Evolutionary conservation across 1,284 basidiomycete species (phyloP), one percentile per base, ranked within the genome.

Genomic region (Rhodotorula mucilaginosa): DNA sequence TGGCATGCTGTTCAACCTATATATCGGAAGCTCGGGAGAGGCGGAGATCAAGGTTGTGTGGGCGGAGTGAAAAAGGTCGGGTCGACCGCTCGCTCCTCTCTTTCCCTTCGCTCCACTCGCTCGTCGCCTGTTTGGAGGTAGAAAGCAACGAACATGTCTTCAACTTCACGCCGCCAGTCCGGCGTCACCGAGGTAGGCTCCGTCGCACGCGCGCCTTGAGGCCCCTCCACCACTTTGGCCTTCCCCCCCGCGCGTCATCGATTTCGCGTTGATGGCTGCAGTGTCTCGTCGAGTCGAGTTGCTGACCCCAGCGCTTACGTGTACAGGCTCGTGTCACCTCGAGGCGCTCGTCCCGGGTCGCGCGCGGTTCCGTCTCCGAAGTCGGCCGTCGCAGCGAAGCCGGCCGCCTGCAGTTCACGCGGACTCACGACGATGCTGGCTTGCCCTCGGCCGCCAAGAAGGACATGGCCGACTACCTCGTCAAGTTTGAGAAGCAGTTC

Each of bases 401-500:
- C 18, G 71, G 71, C 51, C 68, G 67, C 59, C 59, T 69, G 21
- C 61, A 67, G 47, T 73, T 73, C 59, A 65, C 59, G 26, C 51
- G 63, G 47, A 68, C 63, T 51, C 61, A 69, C 44, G 61, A 65
- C 44, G 68, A 69, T 52, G 46, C 67, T 44, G 44, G 34, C 13
- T 58, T 58, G 21, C 68, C 71, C 7, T 51, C 59, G 31, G 71
- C 69, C 15, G 62, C 65, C 18, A 74, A 74, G 67, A 74, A 71
- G 71, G 76, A 77, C 64, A 77, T 79, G 71, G 77, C 75, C 31
- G 72, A 78, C 65, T 76, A 72, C 68, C 69, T 78, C 51, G 68
- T 67, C 58, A 74, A 74, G 68, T 71, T 78, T 62, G 79, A 80
- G 61, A 74, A 78, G 56, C 67, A 71, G 63, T 92, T 92, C 81